Conservation (phyloP, 148 eudicot genomes). For the Camellia japonica region DNA sequence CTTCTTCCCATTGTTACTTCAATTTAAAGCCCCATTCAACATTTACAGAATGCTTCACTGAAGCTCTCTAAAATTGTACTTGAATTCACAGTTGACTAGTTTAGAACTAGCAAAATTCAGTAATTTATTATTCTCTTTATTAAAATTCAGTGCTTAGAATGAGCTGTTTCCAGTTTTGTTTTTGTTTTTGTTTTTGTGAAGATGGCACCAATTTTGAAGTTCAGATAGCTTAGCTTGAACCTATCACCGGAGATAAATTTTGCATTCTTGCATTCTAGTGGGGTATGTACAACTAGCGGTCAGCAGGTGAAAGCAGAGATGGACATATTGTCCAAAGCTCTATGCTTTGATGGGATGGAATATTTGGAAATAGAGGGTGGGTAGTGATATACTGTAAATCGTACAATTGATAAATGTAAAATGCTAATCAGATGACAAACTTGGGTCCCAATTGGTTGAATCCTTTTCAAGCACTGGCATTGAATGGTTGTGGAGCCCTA, state of each 20-base stretch:
- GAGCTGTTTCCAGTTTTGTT: neutral
- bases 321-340: too few species aligned
- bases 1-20: conserved; percentile 2
- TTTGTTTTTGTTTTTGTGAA: neutral
- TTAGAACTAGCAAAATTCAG: conserved; percentile 12
- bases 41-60: neutral
- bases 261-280: neutral
- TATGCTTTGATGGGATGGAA: too few species aligned
- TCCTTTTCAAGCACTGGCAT: too few species aligned
- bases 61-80: conserved; percentile 5
- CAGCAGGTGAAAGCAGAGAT: too few species aligned
- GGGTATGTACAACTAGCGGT: too few species aligned
- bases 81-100: conserved; percentile 9
- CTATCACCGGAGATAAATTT: neutral
- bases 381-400: too few species aligned
- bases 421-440: too few species aligned
- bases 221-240: neutral
- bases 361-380: too few species aligned
- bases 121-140: neutral
- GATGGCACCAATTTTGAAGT: neutral
- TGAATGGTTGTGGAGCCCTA: too few species aligned
- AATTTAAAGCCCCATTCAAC: conserved; percentile 10
- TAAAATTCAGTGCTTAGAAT: neutral
- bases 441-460: too few species aligned
- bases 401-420: too few species aligned